Evolutionary conservation across 345 rosid genomes (phyloP), one percentile per base, ranked within the genome.

Genomic region (Euphorbia peplus): DNA sequence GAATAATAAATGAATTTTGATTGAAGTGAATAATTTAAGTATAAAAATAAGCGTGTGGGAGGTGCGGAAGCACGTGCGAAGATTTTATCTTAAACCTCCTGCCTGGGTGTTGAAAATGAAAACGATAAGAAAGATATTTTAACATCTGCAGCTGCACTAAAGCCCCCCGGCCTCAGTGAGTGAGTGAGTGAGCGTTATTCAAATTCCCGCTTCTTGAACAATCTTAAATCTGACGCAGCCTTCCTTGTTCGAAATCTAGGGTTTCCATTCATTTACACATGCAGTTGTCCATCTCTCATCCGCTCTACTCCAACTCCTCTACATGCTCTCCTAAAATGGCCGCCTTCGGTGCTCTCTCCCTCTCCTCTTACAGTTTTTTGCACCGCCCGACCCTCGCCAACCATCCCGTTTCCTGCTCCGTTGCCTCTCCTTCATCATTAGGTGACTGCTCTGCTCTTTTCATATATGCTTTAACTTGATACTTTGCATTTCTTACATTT

Each of bases 291-390:
- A 48, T 67, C 67, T 75, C 80, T 30, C 63, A 75, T 30, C 69
- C 82, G 2, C 61, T 71, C 12, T 67, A 70, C 81, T 69, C 44
- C 19, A 48, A 48, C 8, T 37, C 64, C 8, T 37, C 64, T 60
- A 60, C 64, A 32, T 60, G 64, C 47, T 37, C 63, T 18, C 65
- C 80, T 78, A 22, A 70, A 70, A 89, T 89, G 97, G 86, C 89
- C 0, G 84, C 89, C 50, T 79, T 84, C n/a, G 76, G 79, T 70
- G 87, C 93, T 64, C 58, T 85, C 16, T 80, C 90, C 0, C 79
- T 60, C 35, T 84, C 67, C 60, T 88, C 95, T 9, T 76, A 82
- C 82, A 48, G 55, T 52, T 67, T 80, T 75, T 58, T 68, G 7
- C 80, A 75, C 76, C 80, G 75, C 16, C 73, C 70, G 13, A 68